A percentile compares a stretch with the other conserved stretches of the same genome.
Evolutionary conservation across 2,329 filamentous ascomycete genomes (phyloP).

Genomic region (Pyrenochaeta sp.): DNA sequence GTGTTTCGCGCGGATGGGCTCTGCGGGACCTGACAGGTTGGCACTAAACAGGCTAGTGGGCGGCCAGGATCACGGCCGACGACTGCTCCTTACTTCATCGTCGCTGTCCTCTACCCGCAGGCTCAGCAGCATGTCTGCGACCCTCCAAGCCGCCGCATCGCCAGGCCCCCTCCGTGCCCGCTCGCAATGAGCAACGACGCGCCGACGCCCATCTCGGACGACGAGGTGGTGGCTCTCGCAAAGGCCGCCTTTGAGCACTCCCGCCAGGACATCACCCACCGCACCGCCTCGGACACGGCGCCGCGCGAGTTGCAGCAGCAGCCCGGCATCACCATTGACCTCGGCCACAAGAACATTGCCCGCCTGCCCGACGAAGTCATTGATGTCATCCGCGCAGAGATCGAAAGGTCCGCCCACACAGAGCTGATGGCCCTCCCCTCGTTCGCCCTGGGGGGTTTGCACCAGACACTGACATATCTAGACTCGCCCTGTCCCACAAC

Average conservation of each 20-base stretch:
- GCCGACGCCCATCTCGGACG: constrained; percentile 62
- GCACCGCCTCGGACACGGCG: constrained; percentile 62
- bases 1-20: constrained; percentile 19
- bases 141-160: constrained; percentile 11
- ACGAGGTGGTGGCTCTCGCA: constrained; percentile 71
- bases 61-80: not conserved
- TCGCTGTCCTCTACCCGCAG: constrained; percentile 7
- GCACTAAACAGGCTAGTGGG: constrained; percentile 13
- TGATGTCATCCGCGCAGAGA: constrained; percentile 75
- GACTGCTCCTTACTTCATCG: constrained; percentile 15
- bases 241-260: constrained; percentile 73
- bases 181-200: constrained; percentile 51
- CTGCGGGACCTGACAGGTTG: constrained; percentile 13
- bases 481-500: constrained; percentile 84
- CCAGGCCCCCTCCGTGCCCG: constrained; percentile 16
- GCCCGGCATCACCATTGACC: constrained; percentile 78
- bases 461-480: constrained; percentile 49
- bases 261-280: constrained; percentile 67
- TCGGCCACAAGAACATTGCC: constrained; percentile 78
- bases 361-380: constrained; percentile 77
- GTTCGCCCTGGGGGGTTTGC: too few relatives aligned
- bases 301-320: constrained; percentile 65
- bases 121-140: constrained; percentile 15
- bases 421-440: not conserved
- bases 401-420: constrained; percentile 68